phyloP scores from a whole-genome alignment of 2,329 filamentous ascomycete genomes.

The Colletotrichum musicola region DNA sequence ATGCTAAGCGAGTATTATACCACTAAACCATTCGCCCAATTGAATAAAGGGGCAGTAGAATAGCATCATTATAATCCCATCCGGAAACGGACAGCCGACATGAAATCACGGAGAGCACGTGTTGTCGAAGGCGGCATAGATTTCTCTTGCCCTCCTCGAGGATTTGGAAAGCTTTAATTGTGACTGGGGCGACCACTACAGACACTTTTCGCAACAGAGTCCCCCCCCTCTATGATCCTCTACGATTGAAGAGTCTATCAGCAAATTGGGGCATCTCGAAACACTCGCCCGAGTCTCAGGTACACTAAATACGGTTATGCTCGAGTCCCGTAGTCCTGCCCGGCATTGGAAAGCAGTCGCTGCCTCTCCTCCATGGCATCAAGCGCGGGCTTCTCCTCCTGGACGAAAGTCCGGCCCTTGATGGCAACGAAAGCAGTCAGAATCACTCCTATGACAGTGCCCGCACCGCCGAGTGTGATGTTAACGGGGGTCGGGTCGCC shows the following conservation, averaged over 20 bases:
- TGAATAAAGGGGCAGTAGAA: too few species aligned
- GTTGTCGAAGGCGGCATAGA: too few species aligned
- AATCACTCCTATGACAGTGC: slow-evolving; percentile 65
- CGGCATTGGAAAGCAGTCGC: slow-evolving; percentile 19
- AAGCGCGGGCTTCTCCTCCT: slow-evolving; percentile 27
- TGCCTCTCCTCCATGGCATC: slow-evolving; percentile 27
- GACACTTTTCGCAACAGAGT: too few species aligned
- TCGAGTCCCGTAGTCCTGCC: slow-evolving; percentile 18
- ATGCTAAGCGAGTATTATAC: too few species aligned
- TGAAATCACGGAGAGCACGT: too few species aligned
- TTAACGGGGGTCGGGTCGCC: slow-evolving; percentile 76
- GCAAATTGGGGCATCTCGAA: neutral
- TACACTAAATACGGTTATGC: neutral
- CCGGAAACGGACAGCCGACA: too few species aligned
- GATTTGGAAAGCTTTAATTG: too few species aligned
- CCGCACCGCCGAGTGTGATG: slow-evolving; percentile 64
- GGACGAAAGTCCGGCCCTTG: slow-evolving; percentile 37
- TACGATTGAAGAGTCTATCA: neutral
- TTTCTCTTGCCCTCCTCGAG: too few species aligned
- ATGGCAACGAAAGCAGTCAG: slow-evolving; percentile 68
- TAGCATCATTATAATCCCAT: too few species aligned
- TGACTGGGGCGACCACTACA: too few species aligned
- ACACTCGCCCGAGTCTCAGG: neutral
- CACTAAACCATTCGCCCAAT: too few species aligned
- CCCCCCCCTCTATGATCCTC: too few species aligned